phyloP scores from a whole-genome alignment of 805 yeast species.

The Cyberlindnera galapagoensis region DNA sequence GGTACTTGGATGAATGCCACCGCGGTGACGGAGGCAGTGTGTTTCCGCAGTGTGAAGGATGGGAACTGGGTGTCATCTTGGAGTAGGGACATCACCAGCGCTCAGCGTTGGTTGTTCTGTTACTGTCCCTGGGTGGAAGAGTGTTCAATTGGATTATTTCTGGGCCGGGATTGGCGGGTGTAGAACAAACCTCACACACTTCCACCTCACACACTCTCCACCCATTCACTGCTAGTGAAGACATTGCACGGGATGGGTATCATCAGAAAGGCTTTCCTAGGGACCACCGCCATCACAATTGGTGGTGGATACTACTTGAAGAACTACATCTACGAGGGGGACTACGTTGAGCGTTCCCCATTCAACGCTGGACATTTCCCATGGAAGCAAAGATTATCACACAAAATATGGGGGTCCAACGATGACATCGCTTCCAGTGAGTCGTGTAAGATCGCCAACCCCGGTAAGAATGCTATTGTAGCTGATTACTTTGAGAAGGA shows the following conservation, averaged over 20 bases:
- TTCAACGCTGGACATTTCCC: slow-evolving; percentile 4
- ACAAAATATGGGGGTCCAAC: slow-evolving; percentile 4
- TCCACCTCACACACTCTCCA: too few relatives aligned
- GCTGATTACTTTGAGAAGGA: slow-evolving; percentile 19
- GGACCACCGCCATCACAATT: slow-evolving; percentile 4
- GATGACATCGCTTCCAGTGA: slow-evolving; percentile 10
- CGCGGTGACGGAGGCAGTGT: slow-evolving; percentile 6
- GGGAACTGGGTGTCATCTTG: slow-evolving; percentile 12
- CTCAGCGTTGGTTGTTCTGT: too few relatives aligned
- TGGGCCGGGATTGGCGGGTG: too few relatives aligned
- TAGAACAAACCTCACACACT: too few relatives aligned
- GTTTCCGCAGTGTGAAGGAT: slow-evolving; percentile 13
- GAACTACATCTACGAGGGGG: slow-evolving; percentile 15
- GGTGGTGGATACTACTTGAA: slow-evolving; percentile 5
- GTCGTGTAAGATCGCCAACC: slow-evolving; percentile 10
- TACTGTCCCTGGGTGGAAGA: too few relatives aligned
- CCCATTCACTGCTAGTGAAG: too few relatives aligned
- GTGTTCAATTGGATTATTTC: too few relatives aligned
- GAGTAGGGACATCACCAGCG: too few relatives aligned
- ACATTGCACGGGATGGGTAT: too few relatives aligned
- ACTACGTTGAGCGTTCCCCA: slow-evolving; percentile 14
- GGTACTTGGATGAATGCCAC: slow-evolving; percentile 3
- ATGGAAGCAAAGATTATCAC: slow-evolving; percentile 1
- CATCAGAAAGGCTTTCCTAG: slow-evolving; percentile 4
- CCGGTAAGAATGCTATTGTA: slow-evolving; percentile 10